A percentile compares a stretch with the other conserved stretches of the same genome.
Evolutionary conservation across 805 yeast species (phyloP).

Genomic region (Hanseniaspora meyeri): DNA sequence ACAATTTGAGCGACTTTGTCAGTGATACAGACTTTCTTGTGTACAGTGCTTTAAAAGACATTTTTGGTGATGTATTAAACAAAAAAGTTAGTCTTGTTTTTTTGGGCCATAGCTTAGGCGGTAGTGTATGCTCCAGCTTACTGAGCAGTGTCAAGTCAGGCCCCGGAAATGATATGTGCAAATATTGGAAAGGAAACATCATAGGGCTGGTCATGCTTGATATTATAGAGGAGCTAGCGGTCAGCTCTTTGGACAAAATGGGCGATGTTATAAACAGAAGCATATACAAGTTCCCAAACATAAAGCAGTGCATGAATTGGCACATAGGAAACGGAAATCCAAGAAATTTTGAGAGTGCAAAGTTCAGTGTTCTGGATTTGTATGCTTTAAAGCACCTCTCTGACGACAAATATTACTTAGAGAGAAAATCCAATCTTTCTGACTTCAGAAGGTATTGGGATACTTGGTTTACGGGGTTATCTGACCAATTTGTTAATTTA

Average conservation of each 20-base stretch:
- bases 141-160: slow-evolving; percentile 22
- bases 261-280: slow-evolving; percentile 48
- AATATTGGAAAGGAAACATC: slow-evolving; percentile 24
- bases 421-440: slow-evolving; percentile 56
- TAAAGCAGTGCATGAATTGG: slow-evolving; percentile 66
- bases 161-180: not conserved
- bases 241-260: slow-evolving; percentile 56
- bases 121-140: slow-evolving; percentile 59
- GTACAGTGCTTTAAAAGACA: slow-evolving; percentile 26
- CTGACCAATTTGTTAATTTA: slow-evolving; percentile 38
- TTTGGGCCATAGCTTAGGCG: slow-evolving; percentile 90
- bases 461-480: slow-evolving; percentile 67
- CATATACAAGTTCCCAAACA: slow-evolving; percentile 45
- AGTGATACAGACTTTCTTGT: slow-evolving; percentile 47
- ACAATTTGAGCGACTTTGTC: slow-evolving; percentile 39
- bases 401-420: slow-evolving; percentile 21
- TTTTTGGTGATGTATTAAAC: slow-evolving; percentile 4
- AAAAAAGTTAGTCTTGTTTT: slow-evolving; percentile 35
- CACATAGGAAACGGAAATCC: slow-evolving; percentile 49
- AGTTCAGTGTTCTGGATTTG: slow-evolving; percentile 64
- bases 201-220: slow-evolving; percentile 72
- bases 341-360: slow-evolving; percentile 49
- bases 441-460: slow-evolving; percentile 62
- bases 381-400: slow-evolving; percentile 22
- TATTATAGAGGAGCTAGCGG: slow-evolving; percentile 88